phyloP scores from a whole-genome alignment of 2,329 filamentous ascomycete genomes.

The Ophiostoma angusticollis region DNA sequence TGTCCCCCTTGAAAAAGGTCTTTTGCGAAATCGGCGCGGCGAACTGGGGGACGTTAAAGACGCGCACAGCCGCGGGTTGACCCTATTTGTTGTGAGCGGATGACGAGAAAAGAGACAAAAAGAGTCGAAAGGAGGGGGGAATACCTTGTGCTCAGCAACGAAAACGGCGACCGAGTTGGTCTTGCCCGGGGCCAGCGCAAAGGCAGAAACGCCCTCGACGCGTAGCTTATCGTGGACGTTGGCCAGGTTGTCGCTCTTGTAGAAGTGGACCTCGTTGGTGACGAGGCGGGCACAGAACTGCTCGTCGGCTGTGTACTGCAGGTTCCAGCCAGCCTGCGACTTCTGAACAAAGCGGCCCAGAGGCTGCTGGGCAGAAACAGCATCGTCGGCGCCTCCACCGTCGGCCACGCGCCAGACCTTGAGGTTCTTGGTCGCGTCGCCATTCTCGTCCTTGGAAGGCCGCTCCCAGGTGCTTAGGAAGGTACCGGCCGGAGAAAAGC shows the following conservation, averaged over 20 bases:
- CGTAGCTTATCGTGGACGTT: constrained; percentile 93
- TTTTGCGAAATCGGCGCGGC: constrained; percentile 77
- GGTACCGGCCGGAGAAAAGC: constrained; percentile 83
- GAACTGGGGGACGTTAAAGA: constrained; percentile 88
- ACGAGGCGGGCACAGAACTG: constrained; percentile 83
- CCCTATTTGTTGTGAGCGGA: constrained; percentile 50
- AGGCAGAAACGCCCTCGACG: constrained; percentile 80
- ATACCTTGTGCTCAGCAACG: constrained; percentile 84
- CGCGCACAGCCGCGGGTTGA: constrained; percentile 84
- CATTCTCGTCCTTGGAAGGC: constrained; percentile 80
- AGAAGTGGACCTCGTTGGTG: constrained; percentile 97
- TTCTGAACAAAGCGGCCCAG: constrained; percentile 92
- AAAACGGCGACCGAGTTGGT: constrained; percentile 91
- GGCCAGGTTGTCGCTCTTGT: constrained; percentile 71
- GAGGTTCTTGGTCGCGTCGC: constrained; percentile 88
- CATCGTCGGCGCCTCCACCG: constrained; percentile 47
- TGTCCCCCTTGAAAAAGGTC: constrained; percentile 98
- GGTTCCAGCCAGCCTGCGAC: constrained; percentile 87
- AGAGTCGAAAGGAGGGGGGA: constrained; percentile 11
- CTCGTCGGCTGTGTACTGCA: constrained; percentile 93
- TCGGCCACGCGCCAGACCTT: constrained; percentile 89
- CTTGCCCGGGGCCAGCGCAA: constrained; percentile 78
- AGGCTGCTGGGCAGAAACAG: constrained; percentile 52
- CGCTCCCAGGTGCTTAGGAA: constrained; percentile 97
- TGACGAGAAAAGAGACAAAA: neutral